These are phyloP conservation scores for Daldinia concentrica DNA, from an alignment of 495 filamentous ascomycete species.

Conservation along the genomic window DNA sequence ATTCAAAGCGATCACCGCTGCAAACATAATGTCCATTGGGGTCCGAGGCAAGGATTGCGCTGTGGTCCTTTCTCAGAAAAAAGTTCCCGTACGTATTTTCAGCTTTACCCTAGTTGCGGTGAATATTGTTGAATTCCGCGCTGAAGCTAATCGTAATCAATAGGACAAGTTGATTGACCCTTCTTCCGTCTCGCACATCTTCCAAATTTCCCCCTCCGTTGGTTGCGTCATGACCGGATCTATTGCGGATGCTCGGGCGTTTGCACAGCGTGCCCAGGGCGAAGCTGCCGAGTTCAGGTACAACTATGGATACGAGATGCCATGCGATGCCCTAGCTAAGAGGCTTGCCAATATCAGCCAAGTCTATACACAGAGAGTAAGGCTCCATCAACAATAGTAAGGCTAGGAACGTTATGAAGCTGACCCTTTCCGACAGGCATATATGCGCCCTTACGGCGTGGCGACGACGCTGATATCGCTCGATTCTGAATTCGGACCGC, in stretches of 20 bases:
- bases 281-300: slow-evolving; percentile 98
- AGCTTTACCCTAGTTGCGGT: slow-evolving; percentile 28
- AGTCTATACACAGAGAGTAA: slow-evolving; percentile 96
- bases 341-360: slow-evolving; percentile 98
- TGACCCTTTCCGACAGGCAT: slow-evolving; percentile 69
- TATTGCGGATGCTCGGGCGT: slow-evolving; percentile 95
- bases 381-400: slow-evolving; percentile 44
- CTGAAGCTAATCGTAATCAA: slow-evolving; percentile 47
- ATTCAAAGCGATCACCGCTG: slow-evolving; percentile 99
- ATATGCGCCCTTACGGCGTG: slow-evolving; percentile 97
- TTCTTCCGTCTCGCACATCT: slow-evolving; percentile 95
- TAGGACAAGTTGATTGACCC: slow-evolving; percentile 99
- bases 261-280: slow-evolving; percentile 87
- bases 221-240: slow-evolving; percentile 99
- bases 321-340: slow-evolving; percentile 95
- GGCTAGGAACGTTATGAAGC: slow-evolving; percentile 16
- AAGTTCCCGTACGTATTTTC: slow-evolving; percentile 84
- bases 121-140: slow-evolving; percentile 18
- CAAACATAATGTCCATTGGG: slow-evolving; percentile 97
- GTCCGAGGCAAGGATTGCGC: slow-evolving; percentile 96
- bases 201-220: slow-evolving; percentile 93
- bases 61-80: slow-evolving; percentile 98
- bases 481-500: slow-evolving; percentile 91
- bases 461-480: slow-evolving; percentile 93
- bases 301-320: slow-evolving; percentile 99